Evolutionary conservation across 257 asterid species (phyloP), one percentile per base, ranked within the genome.

Genomic region (Capsicum rhomboideum): DNA sequence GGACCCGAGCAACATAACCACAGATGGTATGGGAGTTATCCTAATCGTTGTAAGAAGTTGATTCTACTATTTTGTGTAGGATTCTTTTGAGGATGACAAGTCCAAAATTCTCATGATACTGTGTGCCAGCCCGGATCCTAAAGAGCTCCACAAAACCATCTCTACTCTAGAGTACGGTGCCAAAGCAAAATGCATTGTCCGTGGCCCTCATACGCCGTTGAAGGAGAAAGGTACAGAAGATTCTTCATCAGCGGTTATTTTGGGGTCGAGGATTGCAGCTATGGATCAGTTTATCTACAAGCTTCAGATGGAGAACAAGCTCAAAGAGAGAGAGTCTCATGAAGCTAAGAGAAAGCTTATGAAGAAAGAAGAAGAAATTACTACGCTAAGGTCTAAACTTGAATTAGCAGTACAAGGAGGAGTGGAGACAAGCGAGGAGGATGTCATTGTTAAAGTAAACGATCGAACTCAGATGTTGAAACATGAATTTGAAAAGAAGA

Each of bases 111-210:
- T 97, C 87, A 97, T 97, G 99, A 91, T 97, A 64, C 86, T 97
- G 13, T 97, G 99, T 80, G 98, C 99, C 1, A 97, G 98, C 83
- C 99, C 99, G 1, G 99, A 95, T 83, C 98, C 94, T 10, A 97
- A 91, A 89, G 98, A 97, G 75, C 82, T 97, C 89, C 98, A 97
- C 77, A 97, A 97, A 86, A 97, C 99, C 6, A 89, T 97, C 54
- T 96, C 98, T 3, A 97, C 99, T 11, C 90, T 97, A 58, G 99
- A 97, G 79, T 97, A 97, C 13, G 99, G 99, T 31, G 98, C 99
- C 0, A 97, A 97, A 83, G 99, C 99, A 1, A 97, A 97, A 88
- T 97, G 98, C 69, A 97, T 97, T 8, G 92, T 97, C 34, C 93
- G 99, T 64, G 95, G 96, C 17, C 97, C 96, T 78, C 94, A 90